Evolutionary conservation across 371 early-diverging fungal species (phyloP).

Genomic region (Zopfochytrium polystomum): DNA sequence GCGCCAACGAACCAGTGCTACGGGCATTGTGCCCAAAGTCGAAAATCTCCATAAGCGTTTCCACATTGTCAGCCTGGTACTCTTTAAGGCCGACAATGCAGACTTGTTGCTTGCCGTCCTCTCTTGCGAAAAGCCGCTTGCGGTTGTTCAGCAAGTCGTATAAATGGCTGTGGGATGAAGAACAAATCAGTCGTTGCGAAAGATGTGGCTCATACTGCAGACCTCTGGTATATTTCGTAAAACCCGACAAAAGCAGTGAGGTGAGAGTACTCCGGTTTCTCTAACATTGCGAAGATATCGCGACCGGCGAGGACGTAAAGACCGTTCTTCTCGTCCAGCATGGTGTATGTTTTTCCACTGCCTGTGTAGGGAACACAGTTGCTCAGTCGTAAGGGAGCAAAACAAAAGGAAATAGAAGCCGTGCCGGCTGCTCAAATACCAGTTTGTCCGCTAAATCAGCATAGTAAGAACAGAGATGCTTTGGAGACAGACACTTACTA

Average conservation of each 20-base stretch:
- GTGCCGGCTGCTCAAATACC: no score
- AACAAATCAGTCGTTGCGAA: no score
- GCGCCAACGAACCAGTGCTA: slow-evolving; percentile 76
- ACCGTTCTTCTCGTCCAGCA: slow-evolving; percentile 78
- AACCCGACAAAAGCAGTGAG: slow-evolving; percentile 83
- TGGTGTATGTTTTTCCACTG: slow-evolving; percentile 98
- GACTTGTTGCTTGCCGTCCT: slow-evolving; percentile 93
- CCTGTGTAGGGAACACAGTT: slow-evolving; percentile 48
- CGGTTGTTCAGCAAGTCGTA: slow-evolving; percentile 89
- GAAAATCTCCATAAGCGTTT: slow-evolving; percentile 83
- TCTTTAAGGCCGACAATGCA: slow-evolving; percentile 85
- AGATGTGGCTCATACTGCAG: background rate
- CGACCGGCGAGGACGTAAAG: slow-evolving; percentile 88
- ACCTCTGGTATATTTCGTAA: slow-evolving; percentile 94
- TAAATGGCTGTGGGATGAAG: no score
- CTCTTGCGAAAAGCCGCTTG: slow-evolving; percentile 84
- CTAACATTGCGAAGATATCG: slow-evolving; percentile 75
- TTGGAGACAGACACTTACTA: no score
- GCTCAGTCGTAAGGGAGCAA: no score
- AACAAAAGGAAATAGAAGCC: no score
- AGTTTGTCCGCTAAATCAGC: no score
- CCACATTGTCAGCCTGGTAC: slow-evolving; percentile 68
- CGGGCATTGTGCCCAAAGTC: slow-evolving; percentile 84
- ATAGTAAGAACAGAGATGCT: no score
- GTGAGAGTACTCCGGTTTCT: slow-evolving; percentile 57